Base-by-base conservation (phyloP, 2,329 filamentous ascomycete species). In the Pseudopithomyces maydicus region DNA sequence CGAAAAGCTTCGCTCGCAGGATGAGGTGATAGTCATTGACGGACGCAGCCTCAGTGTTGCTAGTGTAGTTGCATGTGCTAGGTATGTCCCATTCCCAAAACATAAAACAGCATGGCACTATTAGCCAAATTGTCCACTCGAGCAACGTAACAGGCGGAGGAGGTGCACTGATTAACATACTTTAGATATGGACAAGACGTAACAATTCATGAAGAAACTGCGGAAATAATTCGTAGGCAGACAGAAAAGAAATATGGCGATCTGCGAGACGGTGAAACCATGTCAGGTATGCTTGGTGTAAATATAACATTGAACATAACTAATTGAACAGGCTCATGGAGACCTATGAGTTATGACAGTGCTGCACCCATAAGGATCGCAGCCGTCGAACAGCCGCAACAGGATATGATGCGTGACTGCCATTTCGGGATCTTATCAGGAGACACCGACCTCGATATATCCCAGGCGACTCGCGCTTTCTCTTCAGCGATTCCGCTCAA, bases 1-100 rank as follows among this genome's bases (percentile, higher is more conserved):
- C 12, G 51, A 57, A 32, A 57, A 55, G 26, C 45, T 61, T 26
- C 54, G 51, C 23, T 52, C 56, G n/a, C 56, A 61, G 39, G 58
- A 57, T 38, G 55, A 61, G 39, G 46, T 53, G 23, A 56, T 63
- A 32, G n/a, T 61, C n/a, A 49, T 63, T 22, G 56, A 63, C 48
- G 58, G 61, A 17, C 56, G 44, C 19, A 55, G 53, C 45, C 56
- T 63, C 33, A 57, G 53, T 50, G 35, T 61, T 22, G 58, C 61
- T 10, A 50, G 52, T 22, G 58, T 63, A 15, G 52, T 63, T 14
- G 61, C 58, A 22, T 55, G 55, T 39, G 55, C 61, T 48, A 63
- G 61, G 61, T 63, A 58, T 12, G 49, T 46, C 22, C 35, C 11
- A 35, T 49, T 48, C 46, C 47, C 26, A 44, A 49, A 6, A 2